Conservation (phyloP, 495 filamentous ascomycete species). For the Trichoderma reesei region DNA sequence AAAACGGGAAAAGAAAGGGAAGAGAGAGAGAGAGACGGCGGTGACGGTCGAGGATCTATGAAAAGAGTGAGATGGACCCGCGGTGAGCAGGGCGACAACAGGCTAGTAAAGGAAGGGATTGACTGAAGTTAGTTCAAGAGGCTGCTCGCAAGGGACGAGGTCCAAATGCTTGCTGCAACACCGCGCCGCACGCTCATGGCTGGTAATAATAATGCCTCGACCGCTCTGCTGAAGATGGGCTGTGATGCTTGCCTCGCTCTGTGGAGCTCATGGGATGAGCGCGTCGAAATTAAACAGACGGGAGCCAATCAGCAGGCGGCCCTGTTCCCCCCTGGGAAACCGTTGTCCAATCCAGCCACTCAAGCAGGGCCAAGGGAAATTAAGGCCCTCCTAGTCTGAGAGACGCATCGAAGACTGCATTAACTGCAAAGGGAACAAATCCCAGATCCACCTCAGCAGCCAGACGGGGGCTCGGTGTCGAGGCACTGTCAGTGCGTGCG, state of each 20-base stretch:
- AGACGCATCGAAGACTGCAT: slow-evolving; percentile 1
- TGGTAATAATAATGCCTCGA: slow-evolving; percentile 3
- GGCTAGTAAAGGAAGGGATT: slow-evolving; percentile 6
- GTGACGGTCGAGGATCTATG: slow-evolving; percentile 8
- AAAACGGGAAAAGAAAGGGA: neutral
- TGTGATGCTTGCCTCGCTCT: slow-evolving; percentile 1
- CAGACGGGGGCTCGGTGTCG: neutral
- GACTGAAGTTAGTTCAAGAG: neutral
- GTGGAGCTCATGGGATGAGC: slow-evolving; percentile 6
- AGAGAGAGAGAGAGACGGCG: neutral
- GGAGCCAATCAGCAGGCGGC: slow-evolving; percentile 1
- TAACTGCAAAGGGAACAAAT: neutral
- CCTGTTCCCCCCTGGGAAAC: slow-evolving; percentile 3
- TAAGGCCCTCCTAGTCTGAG: slow-evolving; percentile 4
- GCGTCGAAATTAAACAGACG: slow-evolving; percentile 4
- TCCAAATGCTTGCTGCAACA: neutral
- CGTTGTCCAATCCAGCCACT: neutral
- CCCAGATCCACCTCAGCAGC: neutral
- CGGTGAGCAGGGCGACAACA: neutral
- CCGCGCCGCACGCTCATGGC: neutral
- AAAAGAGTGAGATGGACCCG: slow-evolving; percentile 2
- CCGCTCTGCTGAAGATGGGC: slow-evolving; percentile 6
- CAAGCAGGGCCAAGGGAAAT: slow-evolving; percentile 3
- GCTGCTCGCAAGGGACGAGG: too few species aligned
- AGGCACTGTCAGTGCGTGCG: too few species aligned